Conservation (phyloP, 1,284 basidiomycete genomes). For the Ceratobasidium sp. region DNA sequence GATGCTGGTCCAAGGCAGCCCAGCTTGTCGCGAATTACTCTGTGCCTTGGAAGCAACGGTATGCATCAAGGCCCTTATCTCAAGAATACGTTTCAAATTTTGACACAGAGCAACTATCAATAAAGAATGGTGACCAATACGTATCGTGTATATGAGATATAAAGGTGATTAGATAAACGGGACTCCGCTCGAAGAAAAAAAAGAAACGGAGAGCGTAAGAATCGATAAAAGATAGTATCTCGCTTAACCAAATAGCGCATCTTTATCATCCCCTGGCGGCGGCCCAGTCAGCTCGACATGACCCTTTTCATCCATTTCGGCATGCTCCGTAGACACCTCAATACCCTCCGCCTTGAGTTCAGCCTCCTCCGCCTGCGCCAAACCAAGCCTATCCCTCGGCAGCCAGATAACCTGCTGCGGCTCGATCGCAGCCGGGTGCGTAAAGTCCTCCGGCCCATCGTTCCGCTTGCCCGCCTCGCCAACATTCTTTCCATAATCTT, state of each 20-base stretch:
- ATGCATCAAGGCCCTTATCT: too few relatives aligned
- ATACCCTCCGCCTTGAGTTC: slow-evolving; percentile 72
- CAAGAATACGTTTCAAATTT: too few relatives aligned
- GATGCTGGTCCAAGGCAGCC: too few relatives aligned
- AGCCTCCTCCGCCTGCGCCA: slow-evolving; percentile 73
- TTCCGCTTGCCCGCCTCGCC: slow-evolving; percentile 43
- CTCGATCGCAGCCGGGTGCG: slow-evolving; percentile 82
- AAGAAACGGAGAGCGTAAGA: too few relatives aligned
- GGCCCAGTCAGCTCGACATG: slow-evolving; percentile 69
- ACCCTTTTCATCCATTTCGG: slow-evolving; percentile 76
- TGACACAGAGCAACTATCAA: too few relatives aligned
- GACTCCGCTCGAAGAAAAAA: too few relatives aligned
- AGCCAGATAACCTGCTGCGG: slow-evolving; percentile 86
- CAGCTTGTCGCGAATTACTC: too few relatives aligned
- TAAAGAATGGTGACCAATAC: too few relatives aligned
- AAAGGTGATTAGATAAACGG: too few relatives aligned
- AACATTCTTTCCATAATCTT: slow-evolving; percentile 20
- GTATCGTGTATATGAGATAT: too few relatives aligned
- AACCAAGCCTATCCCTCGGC: slow-evolving; percentile 76
- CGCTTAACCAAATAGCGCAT: slow-evolving; percentile 22
- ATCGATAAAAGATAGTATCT: too few relatives aligned
- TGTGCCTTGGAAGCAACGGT: too few relatives aligned
- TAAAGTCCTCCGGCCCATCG: slow-evolving; percentile 68
- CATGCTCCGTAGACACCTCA: slow-evolving; percentile 67
- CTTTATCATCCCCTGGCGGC: slow-evolving; percentile 52